Conservation (phyloP, 352 stramenopile species). For the Phytophthora tubulina region DNA sequence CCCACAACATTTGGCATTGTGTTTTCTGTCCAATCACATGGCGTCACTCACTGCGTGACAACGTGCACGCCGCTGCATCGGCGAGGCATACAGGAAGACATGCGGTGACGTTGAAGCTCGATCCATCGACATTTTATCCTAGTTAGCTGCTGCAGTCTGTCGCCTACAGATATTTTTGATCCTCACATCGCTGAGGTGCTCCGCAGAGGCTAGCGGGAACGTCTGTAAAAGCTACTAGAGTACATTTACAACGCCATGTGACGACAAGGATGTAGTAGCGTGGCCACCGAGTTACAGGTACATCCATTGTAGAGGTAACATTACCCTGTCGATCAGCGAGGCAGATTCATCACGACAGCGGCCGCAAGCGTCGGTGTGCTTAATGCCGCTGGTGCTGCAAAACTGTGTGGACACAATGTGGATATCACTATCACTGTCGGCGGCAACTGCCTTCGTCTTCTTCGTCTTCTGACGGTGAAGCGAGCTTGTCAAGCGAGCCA, state of each 20-base stretch:
- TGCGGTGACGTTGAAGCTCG: slow-evolving; percentile 19
- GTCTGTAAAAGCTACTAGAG: slow-evolving; percentile 6
- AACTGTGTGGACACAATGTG: not conserved
- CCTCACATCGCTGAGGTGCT: slow-evolving; percentile 10
- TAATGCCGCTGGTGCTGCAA: too few species aligned
- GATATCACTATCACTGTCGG: too few species aligned
- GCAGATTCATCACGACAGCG: too few species aligned
- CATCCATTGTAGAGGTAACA: not conserved
- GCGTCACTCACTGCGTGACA: not conserved
- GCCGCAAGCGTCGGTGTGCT: not conserved
- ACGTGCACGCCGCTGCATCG: slow-evolving; percentile 5
- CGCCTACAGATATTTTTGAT: not conserved
- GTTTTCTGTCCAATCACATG: slow-evolving; percentile 3
- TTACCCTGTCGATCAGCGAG: too few species aligned
- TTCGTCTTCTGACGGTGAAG: not conserved
- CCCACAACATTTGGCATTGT: not conserved
- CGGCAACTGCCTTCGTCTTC: not conserved
- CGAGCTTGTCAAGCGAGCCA: slow-evolving; percentile 11
- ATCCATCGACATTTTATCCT: slow-evolving; percentile 4
- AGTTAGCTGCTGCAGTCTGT: too few species aligned
- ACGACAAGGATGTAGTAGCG: slow-evolving; percentile 14
- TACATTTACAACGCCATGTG: too few species aligned
- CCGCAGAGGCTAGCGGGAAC: not conserved
- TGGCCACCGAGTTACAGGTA: not conserved
- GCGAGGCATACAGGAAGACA: not conserved